Base-by-base conservation (phyloP, 2,329 filamentous ascomycete species). In the Fusarium pseudograminearum region DNA sequence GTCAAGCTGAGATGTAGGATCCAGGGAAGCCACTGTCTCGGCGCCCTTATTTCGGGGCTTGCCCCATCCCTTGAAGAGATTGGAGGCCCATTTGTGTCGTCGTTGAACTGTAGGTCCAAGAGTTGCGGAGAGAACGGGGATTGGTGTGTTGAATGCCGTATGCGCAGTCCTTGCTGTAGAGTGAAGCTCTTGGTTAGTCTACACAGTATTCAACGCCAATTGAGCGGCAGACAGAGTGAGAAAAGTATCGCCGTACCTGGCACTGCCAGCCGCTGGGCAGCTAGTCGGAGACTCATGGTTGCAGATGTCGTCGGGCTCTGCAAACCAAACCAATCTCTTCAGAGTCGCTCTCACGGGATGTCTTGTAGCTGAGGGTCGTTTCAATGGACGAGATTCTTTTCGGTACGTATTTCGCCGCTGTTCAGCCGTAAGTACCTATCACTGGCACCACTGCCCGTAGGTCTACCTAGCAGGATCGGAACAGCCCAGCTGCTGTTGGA, bases 281-380 rank as follows among this genome's bases (percentile, higher is more conserved):
- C 88, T 76, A 89, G 81, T 79, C 86, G 86, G 74, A 91, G 80
- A 81, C 84, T 92, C 91, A 93, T 93, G 76, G 71, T 76, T 48
- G 69, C 67, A 70, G 63, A 62, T 69, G 42, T 60, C 57, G 48
- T 70, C 50, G 53, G 52, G 53, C 36, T 66, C 61, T 67, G 65
- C 62, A 70, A 69, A 67, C 61, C 67, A 69, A 69, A 69, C 64
- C 68, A 62, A 57, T 71, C 57, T 70, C 68, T 64, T 40, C 57
- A 41, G 31, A 56, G 48, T 71, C 62, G 52, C 51, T 67, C 65
- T 61, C 61, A 62, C 58, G 31, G 48, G 51, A 64, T 56, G 51
- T 71, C 64, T 41, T 66, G 50, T 65, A 61, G 45, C 47, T 45
- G 36, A 56, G 24, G 24, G 57, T 56, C 48, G 41, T 54, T 56